A percentile compares a stretch with the other conserved stretches of the same genome.
Evolutionary conservation across 164 flowering plant species (phyloP).

Genomic region (Echeveria elegans): DNA sequence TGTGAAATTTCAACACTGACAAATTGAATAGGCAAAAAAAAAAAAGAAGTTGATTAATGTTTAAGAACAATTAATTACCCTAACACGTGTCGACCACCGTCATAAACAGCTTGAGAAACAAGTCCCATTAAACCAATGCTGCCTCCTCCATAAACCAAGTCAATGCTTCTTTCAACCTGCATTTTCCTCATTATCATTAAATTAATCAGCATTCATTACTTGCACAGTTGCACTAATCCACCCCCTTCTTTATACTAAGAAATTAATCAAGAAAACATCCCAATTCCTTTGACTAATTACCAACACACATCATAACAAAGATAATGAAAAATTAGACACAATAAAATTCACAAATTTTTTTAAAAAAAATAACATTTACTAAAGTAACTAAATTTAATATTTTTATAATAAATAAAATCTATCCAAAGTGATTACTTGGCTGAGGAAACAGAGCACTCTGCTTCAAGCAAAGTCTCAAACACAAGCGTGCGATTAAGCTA

Average conservation of each 20-base stretch:
- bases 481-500: too few relatives aligned
- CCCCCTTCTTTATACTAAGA: too few relatives aligned
- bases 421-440: not conserved
- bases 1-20: too few relatives aligned
- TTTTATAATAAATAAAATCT: not conserved
- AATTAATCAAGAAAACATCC: not conserved
- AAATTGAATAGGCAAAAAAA: too few relatives aligned
- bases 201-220: not conserved
- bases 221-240: not conserved
- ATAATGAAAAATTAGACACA: too few relatives aligned
- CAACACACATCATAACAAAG: not conserved
- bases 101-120: constrained; percentile 69
- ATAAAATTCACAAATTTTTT: too few relatives aligned
- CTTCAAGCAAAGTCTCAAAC: not conserved
- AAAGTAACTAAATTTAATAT: too few relatives aligned
- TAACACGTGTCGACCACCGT: constrained; percentile 79
- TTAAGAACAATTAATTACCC: constrained; percentile 26
- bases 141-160: constrained; percentile 76
- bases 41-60: too few relatives aligned
- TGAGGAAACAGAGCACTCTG: constrained; percentile 5
- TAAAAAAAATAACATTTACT: too few relatives aligned
- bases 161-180: constrained; percentile 55
- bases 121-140: constrained; percentile 77
- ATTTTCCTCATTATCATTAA: not conserved
- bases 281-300: not conserved